Percentiles rank a stretch among this genome's conserved stretches.
Evolutionary conservation across 78 protist genomes (phyloP).

Genomic region (Emiliania huxleyi): DNA sequence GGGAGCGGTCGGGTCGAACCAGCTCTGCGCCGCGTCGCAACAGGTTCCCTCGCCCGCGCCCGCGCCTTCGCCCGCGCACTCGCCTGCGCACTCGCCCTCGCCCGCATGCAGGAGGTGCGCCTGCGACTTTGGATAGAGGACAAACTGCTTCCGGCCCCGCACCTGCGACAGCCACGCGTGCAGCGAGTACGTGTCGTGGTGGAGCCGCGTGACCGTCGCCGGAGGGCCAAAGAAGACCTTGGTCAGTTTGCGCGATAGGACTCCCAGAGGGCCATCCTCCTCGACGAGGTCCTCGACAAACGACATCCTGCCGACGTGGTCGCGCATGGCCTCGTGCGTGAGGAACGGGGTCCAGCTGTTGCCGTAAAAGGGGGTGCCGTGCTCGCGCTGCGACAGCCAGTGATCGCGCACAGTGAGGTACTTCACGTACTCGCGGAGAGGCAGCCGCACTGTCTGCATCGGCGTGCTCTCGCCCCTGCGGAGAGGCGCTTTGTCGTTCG

Average conservation of each 20-base stretch:
- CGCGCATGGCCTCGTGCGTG: not conserved
- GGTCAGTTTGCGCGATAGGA: not conserved
- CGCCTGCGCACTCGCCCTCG: too few species aligned
- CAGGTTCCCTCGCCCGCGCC: too few species aligned
- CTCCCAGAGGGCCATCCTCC: not conserved
- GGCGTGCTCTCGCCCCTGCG: not conserved
- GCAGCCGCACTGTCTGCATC: not conserved
- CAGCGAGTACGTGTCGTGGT: not conserved
- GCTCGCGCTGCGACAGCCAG: not conserved
- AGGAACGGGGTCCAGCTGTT: not conserved
- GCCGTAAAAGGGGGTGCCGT: not conserved
- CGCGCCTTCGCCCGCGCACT: too few species aligned
- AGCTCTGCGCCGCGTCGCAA: not conserved
- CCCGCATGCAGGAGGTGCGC: not conserved
- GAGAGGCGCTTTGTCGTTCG: not conserved
- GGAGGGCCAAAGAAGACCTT: not conserved
- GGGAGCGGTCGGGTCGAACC: not conserved
- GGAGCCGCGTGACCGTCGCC: not conserved
- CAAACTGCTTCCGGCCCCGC: not conserved
- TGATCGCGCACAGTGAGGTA: not conserved
- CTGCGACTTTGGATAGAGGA: not conserved
- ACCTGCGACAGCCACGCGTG: not conserved
- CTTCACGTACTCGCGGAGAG: not conserved
- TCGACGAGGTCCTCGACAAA: not conserved
- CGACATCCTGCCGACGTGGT: not conserved